Base-by-base conservation (phyloP, 768 basidiomycete species). In the Tephrocybe sp. region DNA sequence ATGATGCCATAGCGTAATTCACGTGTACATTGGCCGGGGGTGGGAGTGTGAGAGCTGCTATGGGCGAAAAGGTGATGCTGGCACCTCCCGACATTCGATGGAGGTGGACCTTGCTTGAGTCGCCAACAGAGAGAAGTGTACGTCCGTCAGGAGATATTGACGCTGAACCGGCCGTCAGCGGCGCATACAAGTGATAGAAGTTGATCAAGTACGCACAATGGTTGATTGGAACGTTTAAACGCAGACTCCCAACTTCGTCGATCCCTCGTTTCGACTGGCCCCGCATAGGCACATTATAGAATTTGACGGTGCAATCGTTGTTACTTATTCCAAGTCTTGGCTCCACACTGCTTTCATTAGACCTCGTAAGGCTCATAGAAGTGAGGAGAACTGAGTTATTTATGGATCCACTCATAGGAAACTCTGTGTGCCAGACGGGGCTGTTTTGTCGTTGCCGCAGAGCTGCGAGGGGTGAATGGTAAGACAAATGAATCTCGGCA, bases 91-190 rank as follows among this genome's bases (percentile, higher is more conserved):
- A 78, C 53, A 95, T 77, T 48, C 84, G 81, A 62, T 93, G 89
- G 12, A 98, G 78, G 63, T 85, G 88, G 10, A 95, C 85, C 51
- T 91, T 86, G 38, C 85, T 83, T 9, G 93, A 93, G 65, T 98
- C 94, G 20, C 95, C 94, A 0, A 95, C 94, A 2, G 88, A 92
- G 1, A 97, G 80, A 12, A 98, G 77, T 0, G 87, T 93, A 39
- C 83, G 80, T 1, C 93, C 88, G 61, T 96, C 91, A 0, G 92
- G 93, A 0, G 93, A 93, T 59, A 98, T 80, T 8, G 93, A 93
- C 3, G 90, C 92, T 95, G 59, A 48, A 36, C 50, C 36, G 56
- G 18, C 43, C 57, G 51, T 36, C 55, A n/a, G 52, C 39, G 46
- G 34, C 44, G 11, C 56, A 23, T n/a, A 4, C 21, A 20, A 34